Percentiles rank a stretch among this genome's conserved stretches.
These are phyloP conservation scores for Penicillium pancosmium DNA, from an alignment of 495 filamentous ascomycete species.

Conservation along the genomic window DNA sequence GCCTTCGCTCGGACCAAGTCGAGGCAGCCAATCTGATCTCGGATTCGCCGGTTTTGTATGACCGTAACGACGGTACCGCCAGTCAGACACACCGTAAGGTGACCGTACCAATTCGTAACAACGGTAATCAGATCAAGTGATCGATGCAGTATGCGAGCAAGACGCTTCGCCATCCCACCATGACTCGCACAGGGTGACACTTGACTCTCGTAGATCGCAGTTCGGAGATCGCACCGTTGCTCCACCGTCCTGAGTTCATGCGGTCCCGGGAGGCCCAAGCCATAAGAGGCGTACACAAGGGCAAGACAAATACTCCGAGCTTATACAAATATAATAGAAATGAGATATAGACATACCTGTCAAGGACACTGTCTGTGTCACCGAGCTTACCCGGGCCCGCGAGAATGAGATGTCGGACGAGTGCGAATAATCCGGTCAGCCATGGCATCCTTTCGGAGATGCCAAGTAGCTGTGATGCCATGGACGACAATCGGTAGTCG, in stretches of 20 bases:
- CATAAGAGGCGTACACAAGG: conserved; percentile 9
- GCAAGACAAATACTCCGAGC: conserved; percentile 23
- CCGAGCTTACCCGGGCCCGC: conserved; percentile 74
- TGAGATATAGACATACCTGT: conserved; percentile 72
- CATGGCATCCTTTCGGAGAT: conserved; percentile 82
- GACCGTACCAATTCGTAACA: conserved; percentile 25
- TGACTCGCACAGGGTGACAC: conserved; percentile 33
- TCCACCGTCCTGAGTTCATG: conserved; percentile 36
- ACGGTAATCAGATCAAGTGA: conserved; percentile 63
- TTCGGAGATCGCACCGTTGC: conserved; percentile 42
- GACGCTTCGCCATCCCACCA: conserved; percentile 36
- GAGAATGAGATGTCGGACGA: conserved; percentile 72
- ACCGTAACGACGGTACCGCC: conserved; percentile 41
- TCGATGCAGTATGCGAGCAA: conserved; percentile 63
- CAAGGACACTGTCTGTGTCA: conserved; percentile 72
- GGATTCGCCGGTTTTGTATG: conserved; percentile 27
- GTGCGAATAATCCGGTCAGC: conserved; percentile 69
- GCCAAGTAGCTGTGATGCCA: conserved; percentile 68
- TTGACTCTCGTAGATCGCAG: conserved; percentile 42
- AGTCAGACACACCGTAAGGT: conserved; percentile 31
- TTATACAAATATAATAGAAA: conserved; percentile 10
- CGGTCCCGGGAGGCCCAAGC: conserved; percentile 26
- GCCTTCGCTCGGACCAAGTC: conserved; percentile 28
- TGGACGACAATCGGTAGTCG: conserved; percentile 71
- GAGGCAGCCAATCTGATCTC: conserved; percentile 26